phyloP scores from a whole-genome alignment of 139 green algal genomes.

The Micractinium conductrix region DNA sequence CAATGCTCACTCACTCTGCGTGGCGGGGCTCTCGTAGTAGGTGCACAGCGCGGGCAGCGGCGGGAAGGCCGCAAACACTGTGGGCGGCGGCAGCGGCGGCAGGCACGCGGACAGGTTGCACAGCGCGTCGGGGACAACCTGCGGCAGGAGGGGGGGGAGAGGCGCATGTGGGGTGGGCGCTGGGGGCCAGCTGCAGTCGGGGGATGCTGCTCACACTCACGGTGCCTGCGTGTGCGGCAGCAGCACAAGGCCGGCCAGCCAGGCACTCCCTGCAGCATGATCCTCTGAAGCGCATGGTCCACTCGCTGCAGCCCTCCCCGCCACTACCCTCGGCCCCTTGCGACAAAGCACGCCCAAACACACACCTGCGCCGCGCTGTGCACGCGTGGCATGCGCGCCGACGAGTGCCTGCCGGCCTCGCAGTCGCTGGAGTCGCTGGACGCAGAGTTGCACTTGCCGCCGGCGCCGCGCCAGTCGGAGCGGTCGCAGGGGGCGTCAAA shows the following conservation, averaged over 20 bases:
- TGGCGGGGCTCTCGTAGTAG: slow-evolving; percentile 16
- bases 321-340: no score
- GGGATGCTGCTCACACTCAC: no score
- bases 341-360: no score
- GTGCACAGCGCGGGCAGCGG: not conserved
- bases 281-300: not conserved
- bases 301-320: not conserved
- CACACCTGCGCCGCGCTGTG: slow-evolving; percentile 4
- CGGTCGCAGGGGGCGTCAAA: not conserved
- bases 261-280: not conserved
- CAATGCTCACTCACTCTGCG: slow-evolving; percentile 23
- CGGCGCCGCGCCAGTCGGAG: not conserved
- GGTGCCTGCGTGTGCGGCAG: no score
- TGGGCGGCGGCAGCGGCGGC: not conserved
- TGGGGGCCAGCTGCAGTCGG: no score
- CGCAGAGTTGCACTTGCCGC: not conserved
- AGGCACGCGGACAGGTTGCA: not conserved
- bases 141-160: not conserved
- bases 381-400: not conserved
- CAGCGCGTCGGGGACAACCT: slow-evolving; percentile 1
- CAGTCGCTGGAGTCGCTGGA: slow-evolving; percentile 11
- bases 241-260: no score
- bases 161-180: no score
- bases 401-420: not conserved
- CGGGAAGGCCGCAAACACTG: not conserved